Percentiles rank a stretch among this genome's conserved stretches.
These are phyloP conservation scores for Prunus kanzakura DNA, from an alignment of 306 rosid genomes.

Conservation along the genomic window DNA sequence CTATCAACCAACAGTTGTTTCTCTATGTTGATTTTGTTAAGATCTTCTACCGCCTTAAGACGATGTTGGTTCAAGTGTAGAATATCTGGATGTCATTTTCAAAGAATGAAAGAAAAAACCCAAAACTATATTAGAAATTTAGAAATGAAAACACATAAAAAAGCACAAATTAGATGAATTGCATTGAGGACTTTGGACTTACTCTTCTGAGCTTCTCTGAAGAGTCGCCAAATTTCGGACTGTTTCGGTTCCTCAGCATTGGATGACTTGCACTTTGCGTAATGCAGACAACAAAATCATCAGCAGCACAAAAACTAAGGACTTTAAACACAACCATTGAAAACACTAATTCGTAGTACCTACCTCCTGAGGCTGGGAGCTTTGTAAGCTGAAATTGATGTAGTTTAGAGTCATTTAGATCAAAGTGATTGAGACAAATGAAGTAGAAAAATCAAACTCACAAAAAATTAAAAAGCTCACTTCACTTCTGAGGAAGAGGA, in stretches of 20 bases:
- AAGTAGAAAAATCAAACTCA: background rate
- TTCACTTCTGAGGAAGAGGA: conserved; percentile 17
- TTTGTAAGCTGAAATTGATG: conserved; percentile 44
- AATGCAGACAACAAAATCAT: background rate
- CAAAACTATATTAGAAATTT: background rate
- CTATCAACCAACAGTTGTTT: conserved; percentile 41
- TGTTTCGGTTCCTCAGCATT: conserved; percentile 35
- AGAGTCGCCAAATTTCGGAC: conserved; percentile 55
- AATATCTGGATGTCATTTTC: conserved; percentile 44
- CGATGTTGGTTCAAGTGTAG: conserved; percentile 65
- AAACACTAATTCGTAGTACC: background rate
- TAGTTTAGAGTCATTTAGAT: background rate
- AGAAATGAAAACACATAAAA: background rate
- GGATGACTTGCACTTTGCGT: conserved; percentile 29
- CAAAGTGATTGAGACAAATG: conserved; percentile 4
- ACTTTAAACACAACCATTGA: background rate
- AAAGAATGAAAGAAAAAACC: conserved; percentile 9
- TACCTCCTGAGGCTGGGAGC: conserved; percentile 19
- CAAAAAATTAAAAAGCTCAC: conserved; percentile 20
- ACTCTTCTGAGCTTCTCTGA: conserved; percentile 90
- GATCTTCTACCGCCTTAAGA: conserved; percentile 56
- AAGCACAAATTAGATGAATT: background rate
- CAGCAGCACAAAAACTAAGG: background rate
- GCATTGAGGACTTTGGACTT: conserved; percentile 9
- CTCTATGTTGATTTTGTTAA: conserved; percentile 48